Conservation (phyloP, 148 eudicot genomes). For the Amaranthus hypochondriacus region DNA sequence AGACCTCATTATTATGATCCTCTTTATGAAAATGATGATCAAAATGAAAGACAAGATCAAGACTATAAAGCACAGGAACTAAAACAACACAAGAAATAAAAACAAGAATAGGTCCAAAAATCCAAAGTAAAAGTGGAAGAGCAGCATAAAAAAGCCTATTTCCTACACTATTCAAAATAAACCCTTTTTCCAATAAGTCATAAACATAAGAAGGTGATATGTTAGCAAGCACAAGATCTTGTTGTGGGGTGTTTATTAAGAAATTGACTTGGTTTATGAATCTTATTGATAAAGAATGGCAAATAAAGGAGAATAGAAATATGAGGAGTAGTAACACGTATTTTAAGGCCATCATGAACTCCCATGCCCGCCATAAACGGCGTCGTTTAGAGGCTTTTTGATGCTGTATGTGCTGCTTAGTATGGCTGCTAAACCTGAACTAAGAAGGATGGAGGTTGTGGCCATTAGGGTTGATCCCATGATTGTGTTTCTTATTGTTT, state of each 20-base stretch:
- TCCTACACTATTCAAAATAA: constrained; percentile 27
- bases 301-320: constrained; percentile 71
- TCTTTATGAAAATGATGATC: constrained; percentile 13
- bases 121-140: constrained; percentile 38
- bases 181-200: constrained; percentile 32
- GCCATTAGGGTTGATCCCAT: constrained; percentile 99
- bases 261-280: constrained; percentile 81
- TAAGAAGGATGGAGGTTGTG: constrained; percentile 86
- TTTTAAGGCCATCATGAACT: constrained; percentile 83
- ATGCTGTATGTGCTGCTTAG: constrained; percentile 89
- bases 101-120: constrained; percentile 33
- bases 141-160: constrained; percentile 39
- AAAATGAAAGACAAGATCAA: constrained; percentile 26
- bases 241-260: constrained; percentile 30
- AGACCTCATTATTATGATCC: constrained; percentile 17
- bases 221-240: constrained; percentile 6
- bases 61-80: constrained; percentile 34
- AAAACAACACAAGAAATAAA: constrained; percentile 26
- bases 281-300: constrained; percentile 80
- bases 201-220: constrained; percentile 22
- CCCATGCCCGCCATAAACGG: constrained; percentile 88
- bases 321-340: constrained; percentile 69
- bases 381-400: constrained; percentile 74
- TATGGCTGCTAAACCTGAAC: constrained; percentile 80
- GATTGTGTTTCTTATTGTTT: constrained; percentile 82